Base-by-base conservation (phyloP, 371 early-diverging fungal genomes). In the Mucor plumbeus region DNA sequence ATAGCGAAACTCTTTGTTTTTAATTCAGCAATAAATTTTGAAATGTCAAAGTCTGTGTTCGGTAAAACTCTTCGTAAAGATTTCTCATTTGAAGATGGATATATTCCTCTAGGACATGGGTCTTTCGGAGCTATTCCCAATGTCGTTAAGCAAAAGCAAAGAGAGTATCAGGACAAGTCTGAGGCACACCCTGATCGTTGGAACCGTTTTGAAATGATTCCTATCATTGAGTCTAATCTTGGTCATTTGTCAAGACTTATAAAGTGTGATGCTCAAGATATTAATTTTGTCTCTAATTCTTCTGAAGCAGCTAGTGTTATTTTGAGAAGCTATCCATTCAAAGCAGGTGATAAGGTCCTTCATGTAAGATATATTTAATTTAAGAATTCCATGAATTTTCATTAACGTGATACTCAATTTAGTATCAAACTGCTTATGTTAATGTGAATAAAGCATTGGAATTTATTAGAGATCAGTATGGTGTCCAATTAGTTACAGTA, bases 311-410 rank as follows among this genome's bases (percentile, higher is more conserved):
- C 75, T 35, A 82, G 74, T 62, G 62, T 74, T 33, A 53, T 84
- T 43, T 66, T 83, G 33, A 71, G 85, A 53, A 82, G 83, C 33
- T 68, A 79, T 31, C 76, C 75, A 11, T 82, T 84, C 63, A 63
- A 57, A 8, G 71, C 74, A n/a, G 85, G 85, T 0, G 85, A 84
- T 41, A 77, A 78, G n/a, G 74, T 84, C 6, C 56, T 77, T 39
- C 60, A 53, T 47, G 69, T 71, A 73, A 43, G 70, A 33, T 40
- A 34, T 17, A 35, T n/a, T 8, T 9, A 47, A 47, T 47, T 8
- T n/a, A 1, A 8, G 9, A 19, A 17, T 47, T 10, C 3, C 26
- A 26, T 26, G 26, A 26, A 1, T 26, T 26, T 26, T 26, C 26
- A 26, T 26, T 26, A 26, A 26, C 3, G 26, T 26, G 26, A 26